These are phyloP conservation scores for Lagenidium giganteum DNA, from an alignment of 352 stramenopile genomes.

Conservation along the genomic window DNA sequence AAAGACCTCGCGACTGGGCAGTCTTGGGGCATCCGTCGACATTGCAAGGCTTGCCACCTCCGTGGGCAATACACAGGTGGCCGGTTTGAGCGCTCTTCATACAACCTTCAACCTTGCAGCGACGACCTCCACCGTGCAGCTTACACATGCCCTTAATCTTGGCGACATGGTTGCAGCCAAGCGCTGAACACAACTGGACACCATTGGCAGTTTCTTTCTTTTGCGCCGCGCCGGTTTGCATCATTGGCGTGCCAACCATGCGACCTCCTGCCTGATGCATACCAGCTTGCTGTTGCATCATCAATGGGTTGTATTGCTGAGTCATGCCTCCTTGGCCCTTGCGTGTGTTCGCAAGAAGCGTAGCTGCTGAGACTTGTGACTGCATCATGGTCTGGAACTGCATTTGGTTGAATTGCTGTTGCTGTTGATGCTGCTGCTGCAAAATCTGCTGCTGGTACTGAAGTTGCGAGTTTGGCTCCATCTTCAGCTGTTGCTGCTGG, in stretches of 20 bases:
- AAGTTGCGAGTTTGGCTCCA: too few relatives aligned
- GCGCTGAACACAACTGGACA: slow-evolving; percentile 63
- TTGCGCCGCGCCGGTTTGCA: too few relatives aligned
- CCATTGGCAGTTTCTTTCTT: slow-evolving; percentile 41
- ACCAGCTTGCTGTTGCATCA: slow-evolving; percentile 67
- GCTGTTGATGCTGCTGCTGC: slow-evolving; percentile 11
- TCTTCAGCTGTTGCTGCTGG: too few relatives aligned
- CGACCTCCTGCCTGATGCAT: too few relatives aligned
- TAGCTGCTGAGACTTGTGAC: slow-evolving; percentile 6
- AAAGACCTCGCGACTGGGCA: slow-evolving; percentile 76
- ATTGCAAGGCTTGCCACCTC: slow-evolving; percentile 79
- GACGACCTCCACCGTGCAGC: slow-evolving; percentile 65
- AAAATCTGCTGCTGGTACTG: too few relatives aligned
- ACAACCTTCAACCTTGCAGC: slow-evolving; percentile 84
- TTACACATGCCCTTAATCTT: slow-evolving; percentile 87
- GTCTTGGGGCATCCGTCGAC: slow-evolving; percentile 84
- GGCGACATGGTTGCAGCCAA: slow-evolving; percentile 75
- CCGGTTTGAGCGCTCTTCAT: slow-evolving; percentile 86
- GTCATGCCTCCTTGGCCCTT: too few relatives aligned
- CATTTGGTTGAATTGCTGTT: slow-evolving; percentile 22
- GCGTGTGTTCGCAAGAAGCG: slow-evolving; percentile 4
- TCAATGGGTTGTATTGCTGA: slow-evolving; percentile 51
- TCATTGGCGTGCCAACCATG: too few relatives aligned
- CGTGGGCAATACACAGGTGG: slow-evolving; percentile 81
- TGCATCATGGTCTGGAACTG: slow-evolving; percentile 21